Evolutionary conservation across 352 stramenopile species (phyloP).

Genomic region (Globisporangium heterothallicum): DNA sequence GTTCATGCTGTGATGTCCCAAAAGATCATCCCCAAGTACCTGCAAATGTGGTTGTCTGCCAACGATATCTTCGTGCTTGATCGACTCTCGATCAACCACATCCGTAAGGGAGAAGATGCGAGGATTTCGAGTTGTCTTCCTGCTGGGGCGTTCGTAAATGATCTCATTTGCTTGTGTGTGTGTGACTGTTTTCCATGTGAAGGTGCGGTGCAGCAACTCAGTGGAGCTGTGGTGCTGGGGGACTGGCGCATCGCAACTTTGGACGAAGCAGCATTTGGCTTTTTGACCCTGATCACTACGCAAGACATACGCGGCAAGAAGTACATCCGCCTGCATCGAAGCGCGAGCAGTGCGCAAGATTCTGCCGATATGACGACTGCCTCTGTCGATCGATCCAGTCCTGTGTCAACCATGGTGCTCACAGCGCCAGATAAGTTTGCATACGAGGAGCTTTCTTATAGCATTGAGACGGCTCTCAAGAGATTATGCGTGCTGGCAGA

Average conservation of each 20-base stretch:
- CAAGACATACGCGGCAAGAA: constrained; percentile 27
- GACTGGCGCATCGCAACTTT: constrained; percentile 32
- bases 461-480: constrained; percentile 33
- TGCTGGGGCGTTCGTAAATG: background rate
- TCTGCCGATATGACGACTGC: no score
- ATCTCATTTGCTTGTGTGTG: constrained; percentile 3
- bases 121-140: no score
- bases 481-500: constrained; percentile 31
- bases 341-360: background rate
- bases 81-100: constrained; percentile 39
- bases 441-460: constrained; percentile 43
- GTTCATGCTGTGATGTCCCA: constrained; percentile 45
- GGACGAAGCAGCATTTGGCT: constrained; percentile 24
- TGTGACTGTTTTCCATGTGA: constrained; percentile 1
- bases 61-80: constrained; percentile 46
- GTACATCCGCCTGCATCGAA: constrained; percentile 29
- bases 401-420: constrained; percentile 40
- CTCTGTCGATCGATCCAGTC: constrained; percentile 10
- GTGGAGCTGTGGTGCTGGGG: constrained; percentile 36
- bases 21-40: constrained; percentile 43
- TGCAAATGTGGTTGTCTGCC: constrained; percentile 31
- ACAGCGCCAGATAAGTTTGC: constrained; percentile 26
- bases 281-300: constrained; percentile 33
- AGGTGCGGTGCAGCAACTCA: constrained; percentile 47
- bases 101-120: no score